Conservation (phyloP, 495 filamentous ascomycete genomes). For the Aspergillus coremiiformis region DNA sequence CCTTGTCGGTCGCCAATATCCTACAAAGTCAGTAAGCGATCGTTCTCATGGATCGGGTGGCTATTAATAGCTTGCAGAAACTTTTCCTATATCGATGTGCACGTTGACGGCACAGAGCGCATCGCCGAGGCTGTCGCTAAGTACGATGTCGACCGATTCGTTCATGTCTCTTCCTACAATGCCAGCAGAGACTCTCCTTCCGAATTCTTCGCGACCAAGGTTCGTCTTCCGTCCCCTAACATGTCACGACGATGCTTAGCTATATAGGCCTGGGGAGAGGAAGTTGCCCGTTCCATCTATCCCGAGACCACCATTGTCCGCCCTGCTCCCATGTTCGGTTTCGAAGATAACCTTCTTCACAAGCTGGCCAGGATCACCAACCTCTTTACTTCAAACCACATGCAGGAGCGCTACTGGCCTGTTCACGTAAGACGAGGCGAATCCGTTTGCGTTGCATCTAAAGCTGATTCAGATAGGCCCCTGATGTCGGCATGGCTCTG, state of each 20-base stretch:
- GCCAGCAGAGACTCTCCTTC: conserved; percentile 73
- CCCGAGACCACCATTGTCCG: conserved; percentile 97
- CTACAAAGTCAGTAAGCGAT: conserved; percentile 70
- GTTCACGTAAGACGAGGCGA: conserved; percentile 68
- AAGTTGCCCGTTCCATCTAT: conserved; percentile 81
- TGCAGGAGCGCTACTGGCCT: conserved; percentile 86
- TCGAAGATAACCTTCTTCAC: conserved; percentile 87
- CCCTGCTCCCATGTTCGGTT: conserved; percentile 88
- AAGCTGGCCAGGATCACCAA: conserved; percentile 72
- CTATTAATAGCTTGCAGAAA: conserved; percentile 57
- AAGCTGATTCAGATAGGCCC: conserved; percentile 46
- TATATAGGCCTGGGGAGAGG: conserved; percentile 66
- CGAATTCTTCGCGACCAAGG: conserved; percentile 87
- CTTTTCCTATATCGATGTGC: conserved; percentile 85
- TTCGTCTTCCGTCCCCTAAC: conserved; percentile 20
- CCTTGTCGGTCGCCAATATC: conserved; percentile 84
- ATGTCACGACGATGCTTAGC: conserved; percentile 7
- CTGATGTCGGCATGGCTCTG: conserved; percentile 82
- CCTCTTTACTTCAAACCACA: conserved; percentile 80
- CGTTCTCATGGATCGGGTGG: neutral
- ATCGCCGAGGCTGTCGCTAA: conserved; percentile 96
- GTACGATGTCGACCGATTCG: conserved; percentile 95
- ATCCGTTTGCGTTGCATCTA: neutral
- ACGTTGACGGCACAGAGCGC: conserved; percentile 88
- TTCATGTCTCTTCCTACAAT: conserved; percentile 95